phyloP scores from a whole-genome alignment of 2,329 filamentous ascomycete genomes.

The Neurospora sp. region DNA sequence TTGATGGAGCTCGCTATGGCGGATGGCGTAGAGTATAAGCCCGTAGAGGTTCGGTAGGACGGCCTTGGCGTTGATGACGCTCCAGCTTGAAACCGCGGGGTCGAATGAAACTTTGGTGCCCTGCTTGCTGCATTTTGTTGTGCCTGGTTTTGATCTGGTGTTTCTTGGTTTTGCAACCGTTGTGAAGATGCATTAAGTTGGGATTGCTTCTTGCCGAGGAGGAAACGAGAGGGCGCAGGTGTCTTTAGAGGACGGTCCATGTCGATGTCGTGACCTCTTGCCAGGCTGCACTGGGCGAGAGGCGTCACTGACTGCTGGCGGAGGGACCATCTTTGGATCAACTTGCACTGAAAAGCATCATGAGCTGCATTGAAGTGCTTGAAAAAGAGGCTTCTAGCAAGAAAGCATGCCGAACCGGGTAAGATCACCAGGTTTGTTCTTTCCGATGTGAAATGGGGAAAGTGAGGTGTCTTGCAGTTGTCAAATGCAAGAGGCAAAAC shows the following conservation, averaged over 20 bases:
- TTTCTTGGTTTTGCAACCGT: neutral
- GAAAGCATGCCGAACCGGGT: neutral
- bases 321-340: constrained; percentile 4
- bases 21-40: constrained; percentile 4
- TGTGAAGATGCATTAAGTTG: constrained; percentile 4
- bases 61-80: constrained; percentile 10
- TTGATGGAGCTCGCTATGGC: neutral
- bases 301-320: constrained; percentile 9
- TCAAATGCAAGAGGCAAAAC: neutral
- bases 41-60: constrained; percentile 4
- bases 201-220: constrained; percentile 15
- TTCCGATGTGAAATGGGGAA: neutral
- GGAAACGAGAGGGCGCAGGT: constrained; percentile 19
- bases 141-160: constrained; percentile 9
- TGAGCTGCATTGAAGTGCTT: neutral
- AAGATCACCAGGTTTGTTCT: neutral
- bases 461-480: neutral
- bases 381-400: neutral
- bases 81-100: constrained; percentile 16
- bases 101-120: constrained; percentile 15
- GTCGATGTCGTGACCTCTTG: neutral
- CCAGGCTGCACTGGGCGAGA: neutral
- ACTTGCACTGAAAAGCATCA: neutral
- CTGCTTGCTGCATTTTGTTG: constrained; percentile 6
- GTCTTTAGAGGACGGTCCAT: constrained; percentile 12